phyloP scores from a whole-genome alignment of 257 asterid species.

The Cinchona pubescens region DNA sequence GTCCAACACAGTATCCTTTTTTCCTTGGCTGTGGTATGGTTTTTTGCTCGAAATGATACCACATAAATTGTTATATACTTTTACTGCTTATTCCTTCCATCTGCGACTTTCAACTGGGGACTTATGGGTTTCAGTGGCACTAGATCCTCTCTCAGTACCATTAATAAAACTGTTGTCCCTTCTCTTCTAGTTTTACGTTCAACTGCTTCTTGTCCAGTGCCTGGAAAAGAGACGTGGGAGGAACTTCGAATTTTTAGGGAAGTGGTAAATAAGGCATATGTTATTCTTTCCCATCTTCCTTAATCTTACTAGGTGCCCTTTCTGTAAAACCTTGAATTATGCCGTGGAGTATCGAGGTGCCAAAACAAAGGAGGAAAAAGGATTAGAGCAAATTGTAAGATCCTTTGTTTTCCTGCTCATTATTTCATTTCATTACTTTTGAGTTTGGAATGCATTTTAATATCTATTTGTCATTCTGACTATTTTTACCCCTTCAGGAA shows the following conservation, averaged over 20 bases:
- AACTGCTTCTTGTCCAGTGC: background rate
- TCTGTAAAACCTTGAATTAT: constrained; percentile 83
- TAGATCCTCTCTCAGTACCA: background rate
- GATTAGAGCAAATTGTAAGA: constrained; percentile 88
- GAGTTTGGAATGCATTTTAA: background rate
- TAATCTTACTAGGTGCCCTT: constrained; percentile 74
- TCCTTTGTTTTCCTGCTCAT: background rate
- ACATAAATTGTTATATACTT: background rate
- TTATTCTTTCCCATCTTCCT: constrained; percentile 34
- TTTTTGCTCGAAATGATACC: background rate
- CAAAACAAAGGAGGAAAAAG: constrained; percentile 91
- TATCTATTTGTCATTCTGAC: constrained; percentile 13
- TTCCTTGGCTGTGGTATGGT: constrained; percentile 11
- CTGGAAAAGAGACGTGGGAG: background rate
- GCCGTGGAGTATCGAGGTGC: constrained; percentile 97
- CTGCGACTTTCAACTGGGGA: background rate
- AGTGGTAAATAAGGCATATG: background rate
- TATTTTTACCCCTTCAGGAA: constrained; percentile 46
- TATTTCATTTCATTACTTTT: constrained; percentile 2
- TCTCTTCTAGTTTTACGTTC: background rate
- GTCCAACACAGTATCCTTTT: constrained; percentile 97
- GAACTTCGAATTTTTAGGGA: no score
- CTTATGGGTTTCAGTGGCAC: background rate
- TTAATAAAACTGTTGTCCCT: background rate
- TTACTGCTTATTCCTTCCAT: no score